Conservation (phyloP, 257 asterid genomes). For the Ligustrum vulgare region DNA sequence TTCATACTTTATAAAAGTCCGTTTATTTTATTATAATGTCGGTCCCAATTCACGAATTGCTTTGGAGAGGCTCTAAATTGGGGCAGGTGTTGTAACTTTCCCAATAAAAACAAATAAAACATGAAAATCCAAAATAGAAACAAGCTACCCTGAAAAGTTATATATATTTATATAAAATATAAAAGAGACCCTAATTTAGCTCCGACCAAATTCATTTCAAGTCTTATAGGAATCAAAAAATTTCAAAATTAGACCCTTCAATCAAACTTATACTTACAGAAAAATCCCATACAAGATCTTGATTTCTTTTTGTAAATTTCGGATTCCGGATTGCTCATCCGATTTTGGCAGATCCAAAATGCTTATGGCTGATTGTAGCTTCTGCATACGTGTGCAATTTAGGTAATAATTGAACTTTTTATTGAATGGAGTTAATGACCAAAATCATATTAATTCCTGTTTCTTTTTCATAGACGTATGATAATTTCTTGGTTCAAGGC, state of each 20-base stretch:
- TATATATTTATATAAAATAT: too few relatives aligned
- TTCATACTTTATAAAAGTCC: too few relatives aligned
- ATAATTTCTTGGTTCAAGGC: slow-evolving; percentile 18
- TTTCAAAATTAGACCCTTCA: slow-evolving; percentile 20
- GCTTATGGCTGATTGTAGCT: slow-evolving; percentile 9
- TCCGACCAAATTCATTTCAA: slow-evolving; percentile 18
- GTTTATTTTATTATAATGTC: too few relatives aligned
- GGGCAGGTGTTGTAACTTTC: too few relatives aligned
- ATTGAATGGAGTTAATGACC: neutral
- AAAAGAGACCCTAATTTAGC: neutral
- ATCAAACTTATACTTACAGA: slow-evolving; percentile 19
- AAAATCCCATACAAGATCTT: slow-evolving; percentile 19
- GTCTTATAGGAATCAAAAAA: slow-evolving; percentile 30
- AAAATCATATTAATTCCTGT: slow-evolving; percentile 9
- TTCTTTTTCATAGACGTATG: slow-evolving; percentile 9
- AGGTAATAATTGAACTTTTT: slow-evolving; percentile 24
- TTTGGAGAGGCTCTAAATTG: too few relatives aligned
- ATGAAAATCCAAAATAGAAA: neutral
- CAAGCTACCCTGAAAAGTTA: too few relatives aligned
- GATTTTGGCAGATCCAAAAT: slow-evolving; percentile 34
- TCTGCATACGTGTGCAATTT: slow-evolving; percentile 13
- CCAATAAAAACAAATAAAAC: neutral
- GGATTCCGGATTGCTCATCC: neutral
- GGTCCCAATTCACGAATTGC: too few relatives aligned
- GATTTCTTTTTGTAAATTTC: slow-evolving; percentile 17